Evolutionary conservation across 352 stramenopile species (phyloP), one percentile per base, ranked within the genome.

Genomic region (Phytopythium vexans): DNA sequence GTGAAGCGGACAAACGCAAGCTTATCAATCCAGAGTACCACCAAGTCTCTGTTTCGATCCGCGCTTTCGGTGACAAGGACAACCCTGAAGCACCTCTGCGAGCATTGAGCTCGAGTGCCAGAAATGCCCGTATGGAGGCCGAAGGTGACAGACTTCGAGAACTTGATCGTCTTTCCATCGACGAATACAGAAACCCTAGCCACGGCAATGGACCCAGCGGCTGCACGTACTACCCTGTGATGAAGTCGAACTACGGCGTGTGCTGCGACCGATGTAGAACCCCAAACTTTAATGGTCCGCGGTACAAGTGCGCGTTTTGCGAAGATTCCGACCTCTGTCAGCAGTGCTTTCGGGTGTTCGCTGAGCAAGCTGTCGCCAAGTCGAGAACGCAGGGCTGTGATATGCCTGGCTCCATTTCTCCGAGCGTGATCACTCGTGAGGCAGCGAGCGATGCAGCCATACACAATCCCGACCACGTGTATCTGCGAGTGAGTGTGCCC

Each of bases 261-360:
- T 60, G 64, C 6, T 86, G 74, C 41, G 74, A 86, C 48, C 55
- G 68, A 32, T 86, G 74, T 49, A 50, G 66, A 34, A 41, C 49
- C 11, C 66, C 65, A 12, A 72, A 82, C 43, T 79, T 86, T 38
- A 36, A 40, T 9, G 52, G 60, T 2, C 11, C 67, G 4, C 69
- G 74, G n/a, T 86, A 79, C 65, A 86, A 86, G 55, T 86, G 74
- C 43, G 64, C 55, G 21, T 64, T 66, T 37, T 86, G 74, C 42
- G 62, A 72, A 11, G 70, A 86, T 46, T 69, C 68, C 34, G 74
- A 86, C 43, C 60, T 86, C 10, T 86, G 74, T 37, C 62, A 47
- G 1, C 15, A 42, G 1, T 86, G 74, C 58, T 83, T 70, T 60
- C 65, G 59, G 5, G 31, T 53, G 3, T 78, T 76, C 45, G 42